phyloP scores from a whole-genome alignment of 441 rosid species.

The Kokia cookei region DNA sequence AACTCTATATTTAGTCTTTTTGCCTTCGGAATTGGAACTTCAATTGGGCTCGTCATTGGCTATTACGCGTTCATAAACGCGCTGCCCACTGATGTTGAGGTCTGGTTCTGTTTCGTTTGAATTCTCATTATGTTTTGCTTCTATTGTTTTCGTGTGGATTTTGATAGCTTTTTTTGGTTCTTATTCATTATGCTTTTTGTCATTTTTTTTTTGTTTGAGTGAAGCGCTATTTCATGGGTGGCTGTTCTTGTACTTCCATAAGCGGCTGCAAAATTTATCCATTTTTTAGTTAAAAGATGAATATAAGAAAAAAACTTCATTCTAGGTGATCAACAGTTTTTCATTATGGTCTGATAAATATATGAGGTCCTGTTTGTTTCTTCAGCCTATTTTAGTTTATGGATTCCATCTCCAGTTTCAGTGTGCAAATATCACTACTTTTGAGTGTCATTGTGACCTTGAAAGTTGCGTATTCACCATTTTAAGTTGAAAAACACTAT shows the following conservation, averaged over 20 bases:
- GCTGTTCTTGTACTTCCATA: not conserved
- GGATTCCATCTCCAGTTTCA: not conserved
- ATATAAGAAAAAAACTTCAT: not conserved
- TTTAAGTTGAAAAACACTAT: not conserved
- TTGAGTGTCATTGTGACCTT: not conserved
- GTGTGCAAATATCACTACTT: not conserved
- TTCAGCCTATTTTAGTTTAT: not conserved
- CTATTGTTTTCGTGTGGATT: not conserved
- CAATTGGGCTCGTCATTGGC: conserved; percentile 48
- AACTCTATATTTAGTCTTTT: conserved; percentile 30
- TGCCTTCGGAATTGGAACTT: conserved; percentile 62
- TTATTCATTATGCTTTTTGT: not conserved
- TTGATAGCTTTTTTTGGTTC: not conserved
- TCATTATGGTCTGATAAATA: not conserved
- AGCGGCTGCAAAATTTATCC: not conserved
- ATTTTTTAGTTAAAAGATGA: not conserved
- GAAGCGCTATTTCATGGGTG: not conserved
- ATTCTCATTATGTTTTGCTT: not conserved
- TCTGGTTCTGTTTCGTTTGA: conserved; percentile 7
- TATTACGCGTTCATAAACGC: conserved; percentile 49
- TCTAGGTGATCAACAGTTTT: not conserved
- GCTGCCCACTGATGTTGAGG: conserved; percentile 51
- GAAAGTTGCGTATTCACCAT: not conserved
- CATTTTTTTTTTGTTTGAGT: not conserved
- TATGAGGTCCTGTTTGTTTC: not conserved